phyloP scores from a whole-genome alignment of 225 moss, liverwort and hornwort genomes.

The Ulota crispa region DNA sequence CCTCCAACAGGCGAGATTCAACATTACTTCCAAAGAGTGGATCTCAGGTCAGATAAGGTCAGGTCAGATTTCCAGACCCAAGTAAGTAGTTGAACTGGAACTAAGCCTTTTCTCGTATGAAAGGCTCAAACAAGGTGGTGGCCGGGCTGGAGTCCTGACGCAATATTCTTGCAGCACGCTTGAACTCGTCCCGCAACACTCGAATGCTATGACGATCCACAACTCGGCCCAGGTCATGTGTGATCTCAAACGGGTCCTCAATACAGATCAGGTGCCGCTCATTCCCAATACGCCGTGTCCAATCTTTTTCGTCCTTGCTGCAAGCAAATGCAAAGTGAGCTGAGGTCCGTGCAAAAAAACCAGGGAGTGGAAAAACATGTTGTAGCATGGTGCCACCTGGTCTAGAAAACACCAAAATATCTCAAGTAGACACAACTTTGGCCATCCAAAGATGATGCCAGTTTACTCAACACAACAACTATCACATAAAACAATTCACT shows the following conservation, averaged over 20 bases:
- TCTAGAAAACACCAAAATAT: neutral
- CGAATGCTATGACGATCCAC: constrained; percentile 97
- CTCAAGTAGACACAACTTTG: neutral
- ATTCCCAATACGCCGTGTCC: constrained; percentile 96
- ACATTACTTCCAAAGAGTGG: neutral
- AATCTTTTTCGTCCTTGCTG: constrained; percentile 99
- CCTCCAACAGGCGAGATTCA: neutral
- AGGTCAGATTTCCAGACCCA: neutral
- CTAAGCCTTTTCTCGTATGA: constrained; percentile 65
- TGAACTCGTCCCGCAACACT: constrained; percentile 91
- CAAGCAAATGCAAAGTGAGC: neutral
- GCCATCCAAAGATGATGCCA: no score
- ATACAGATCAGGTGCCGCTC: constrained; percentile 99
- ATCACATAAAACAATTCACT: no score
- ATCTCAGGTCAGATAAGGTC: neutral
- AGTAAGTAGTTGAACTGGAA: neutral
- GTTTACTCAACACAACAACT: no score
- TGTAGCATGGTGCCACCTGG: neutral
- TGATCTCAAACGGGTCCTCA: constrained; percentile 88
- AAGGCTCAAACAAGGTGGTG: constrained; percentile 78
- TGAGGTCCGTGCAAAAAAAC: neutral
- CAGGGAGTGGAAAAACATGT: no score
- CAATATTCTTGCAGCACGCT: constrained; percentile 74
- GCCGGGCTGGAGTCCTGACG: constrained; percentile 80
- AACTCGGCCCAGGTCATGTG: constrained; percentile 96